These are phyloP conservation scores for Ricinus communis DNA, from an alignment of 345 rosid species.

Conservation along the genomic window DNA sequence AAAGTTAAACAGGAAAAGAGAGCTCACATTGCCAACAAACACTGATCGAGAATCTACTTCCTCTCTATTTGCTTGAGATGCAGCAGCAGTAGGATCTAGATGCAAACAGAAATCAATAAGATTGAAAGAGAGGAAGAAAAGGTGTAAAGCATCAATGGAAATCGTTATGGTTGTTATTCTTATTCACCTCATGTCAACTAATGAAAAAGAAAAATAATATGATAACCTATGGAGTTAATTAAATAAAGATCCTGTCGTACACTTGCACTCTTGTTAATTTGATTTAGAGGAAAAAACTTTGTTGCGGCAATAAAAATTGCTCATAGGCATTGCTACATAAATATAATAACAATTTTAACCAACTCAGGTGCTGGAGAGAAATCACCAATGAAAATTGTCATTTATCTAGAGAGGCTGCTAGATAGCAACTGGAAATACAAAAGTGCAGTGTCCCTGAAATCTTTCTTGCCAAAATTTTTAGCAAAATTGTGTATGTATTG, in stretches of 20 bases:
- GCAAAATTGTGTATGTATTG: neutral
- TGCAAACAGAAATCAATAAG: constrained; percentile 26
- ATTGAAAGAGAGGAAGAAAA: neutral
- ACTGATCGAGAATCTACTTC: constrained; percentile 75
- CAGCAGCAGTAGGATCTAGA: constrained; percentile 55
- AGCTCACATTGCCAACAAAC: constrained; percentile 79
- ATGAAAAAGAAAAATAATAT: neutral
- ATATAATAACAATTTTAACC: neutral
- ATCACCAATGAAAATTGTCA: neutral
- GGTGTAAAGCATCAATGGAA: neutral
- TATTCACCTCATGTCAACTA: neutral
- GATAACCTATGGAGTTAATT: neutral
- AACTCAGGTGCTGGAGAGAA: neutral
- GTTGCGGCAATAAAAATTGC: too few species aligned
- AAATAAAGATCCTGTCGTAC: neutral
- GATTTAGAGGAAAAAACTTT: neutral
- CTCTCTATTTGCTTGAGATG: constrained; percentile 59
- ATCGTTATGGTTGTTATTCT: neutral
- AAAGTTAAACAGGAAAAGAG: constrained; percentile 22
- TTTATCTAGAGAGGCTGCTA: neutral
- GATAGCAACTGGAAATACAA: neutral
- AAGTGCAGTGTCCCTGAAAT: neutral
- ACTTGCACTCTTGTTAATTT: neutral
- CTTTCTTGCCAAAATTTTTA: neutral
- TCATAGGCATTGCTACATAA: neutral